Conservation (phyloP, 2,329 filamentous ascomycete genomes). For the Dothistroma septosporum region DNA sequence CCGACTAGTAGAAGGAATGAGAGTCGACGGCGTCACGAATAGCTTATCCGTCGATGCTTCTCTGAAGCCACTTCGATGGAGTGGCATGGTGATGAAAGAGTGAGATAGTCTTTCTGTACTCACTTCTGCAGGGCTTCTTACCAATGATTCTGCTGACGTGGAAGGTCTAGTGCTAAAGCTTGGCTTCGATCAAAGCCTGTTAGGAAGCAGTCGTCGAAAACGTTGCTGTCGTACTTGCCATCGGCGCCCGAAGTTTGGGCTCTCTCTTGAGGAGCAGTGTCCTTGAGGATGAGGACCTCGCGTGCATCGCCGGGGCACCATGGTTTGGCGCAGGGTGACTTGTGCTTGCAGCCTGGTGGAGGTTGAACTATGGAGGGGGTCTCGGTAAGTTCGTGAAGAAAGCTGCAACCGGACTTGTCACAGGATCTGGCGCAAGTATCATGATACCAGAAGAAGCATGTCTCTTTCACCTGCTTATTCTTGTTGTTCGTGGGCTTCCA, state of each 20-base stretch:
- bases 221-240: background rate
- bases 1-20: background rate
- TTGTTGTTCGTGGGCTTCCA: background rate
- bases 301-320: slow-evolving; percentile 25
- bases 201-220: slow-evolving; percentile 11
- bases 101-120: background rate
- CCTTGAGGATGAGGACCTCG: background rate
- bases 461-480: background rate
- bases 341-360: slow-evolving; percentile 19
- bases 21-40: background rate
- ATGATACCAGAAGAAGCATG: slow-evolving; percentile 25
- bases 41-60: background rate
- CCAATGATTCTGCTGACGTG: background rate
- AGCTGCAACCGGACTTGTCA: slow-evolving; percentile 9
- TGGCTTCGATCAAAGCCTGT: slow-evolving; percentile 32
- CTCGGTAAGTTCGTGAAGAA: slow-evolving; percentile 14
- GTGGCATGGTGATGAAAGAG: background rate
- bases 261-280: background rate
- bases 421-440: slow-evolving; percentile 11
- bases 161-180: background rate
- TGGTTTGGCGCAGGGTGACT: slow-evolving; percentile 8
- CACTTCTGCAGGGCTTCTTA: background rate
- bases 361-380: slow-evolving; percentile 19
- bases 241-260: background rate
- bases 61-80: background rate